These are phyloP conservation scores for Priceomyces medius DNA, from an alignment of 805 yeast species.

Conservation along the genomic window DNA sequence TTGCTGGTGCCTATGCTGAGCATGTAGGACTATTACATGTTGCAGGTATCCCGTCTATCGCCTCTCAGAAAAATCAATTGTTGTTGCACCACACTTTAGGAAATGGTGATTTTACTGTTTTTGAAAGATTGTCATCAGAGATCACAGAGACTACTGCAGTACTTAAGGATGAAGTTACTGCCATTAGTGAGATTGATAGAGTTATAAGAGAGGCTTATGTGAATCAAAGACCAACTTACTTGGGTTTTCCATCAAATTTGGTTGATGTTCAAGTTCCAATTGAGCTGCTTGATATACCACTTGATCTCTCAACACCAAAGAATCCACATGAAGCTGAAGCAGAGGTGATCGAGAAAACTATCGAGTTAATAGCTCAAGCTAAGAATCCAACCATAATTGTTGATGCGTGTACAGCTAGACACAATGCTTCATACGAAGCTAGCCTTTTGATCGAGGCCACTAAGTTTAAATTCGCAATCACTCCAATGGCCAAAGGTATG, in stretches of 20 bases:
- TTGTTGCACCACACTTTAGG: slow-evolving; percentile 44
- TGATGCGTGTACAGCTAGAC: slow-evolving; percentile 23
- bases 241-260: slow-evolving; percentile 36
- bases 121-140: slow-evolving; percentile 34
- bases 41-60: slow-evolving; percentile 34
- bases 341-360: slow-evolving; percentile 27
- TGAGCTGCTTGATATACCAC: slow-evolving; percentile 25
- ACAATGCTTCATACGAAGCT: slow-evolving; percentile 18
- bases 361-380: slow-evolving; percentile 19
- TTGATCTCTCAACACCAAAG: slow-evolving; percentile 26
- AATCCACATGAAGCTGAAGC: slow-evolving; percentile 33
- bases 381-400: slow-evolving; percentile 19
- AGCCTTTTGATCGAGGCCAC: slow-evolving; percentile 15
- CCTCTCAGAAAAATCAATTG: slow-evolving; percentile 36
- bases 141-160: slow-evolving; percentile 32
- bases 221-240: slow-evolving; percentile 34
- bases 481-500: slow-evolving; percentile 26
- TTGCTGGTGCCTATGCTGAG: slow-evolving; percentile 36
- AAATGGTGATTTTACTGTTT: slow-evolving; percentile 42
- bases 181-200: slow-evolving; percentile 33
- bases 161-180: slow-evolving; percentile 25
- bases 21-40: slow-evolving; percentile 36
- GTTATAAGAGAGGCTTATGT: slow-evolving; percentile 32
- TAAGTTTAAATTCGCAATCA: slow-evolving; percentile 18
- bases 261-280: slow-evolving; percentile 34